Percentiles rank a stretch among this genome's conserved stretches.
Evolutionary conservation across 805 yeast species (phyloP).

Genomic region (Wickerhamiella musiphila): DNA sequence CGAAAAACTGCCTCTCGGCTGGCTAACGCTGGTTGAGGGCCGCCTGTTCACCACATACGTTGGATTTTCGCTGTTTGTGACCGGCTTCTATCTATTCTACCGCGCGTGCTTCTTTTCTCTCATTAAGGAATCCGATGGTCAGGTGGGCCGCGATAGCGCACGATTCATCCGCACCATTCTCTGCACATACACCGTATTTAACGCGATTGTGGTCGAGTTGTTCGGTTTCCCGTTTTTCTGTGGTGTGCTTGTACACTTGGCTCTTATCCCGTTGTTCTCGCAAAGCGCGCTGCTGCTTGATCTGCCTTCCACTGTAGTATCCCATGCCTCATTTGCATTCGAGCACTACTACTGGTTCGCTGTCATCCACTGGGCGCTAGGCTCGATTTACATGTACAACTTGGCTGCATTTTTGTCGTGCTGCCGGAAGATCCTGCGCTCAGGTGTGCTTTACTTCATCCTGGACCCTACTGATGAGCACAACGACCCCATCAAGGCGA

Average conservation of each 20-base stretch:
- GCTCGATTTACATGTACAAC: conserved; percentile 73
- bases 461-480: conserved; percentile 91
- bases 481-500: conserved; percentile 71
- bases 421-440: conserved; percentile 61
- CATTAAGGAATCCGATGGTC: no score
- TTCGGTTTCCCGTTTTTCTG: conserved; percentile 76
- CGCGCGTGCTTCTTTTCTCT: not conserved
- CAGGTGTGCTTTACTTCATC: conserved; percentile 81
- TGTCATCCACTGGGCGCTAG: conserved; percentile 42
- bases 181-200: conserved; percentile 60
- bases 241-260: conserved; percentile 59
- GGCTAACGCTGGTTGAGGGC: not conserved
- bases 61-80: not conserved
- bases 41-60: not conserved
- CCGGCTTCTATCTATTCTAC: not conserved
- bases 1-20: not conserved
- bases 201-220: conserved; percentile 61
- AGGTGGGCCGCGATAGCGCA: conserved; percentile 1
- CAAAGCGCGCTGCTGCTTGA: no score
- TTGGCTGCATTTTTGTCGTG: conserved; percentile 78
- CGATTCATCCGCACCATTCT: conserved; percentile 27
- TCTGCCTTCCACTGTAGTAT: not conserved
- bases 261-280: conserved; percentile 48
- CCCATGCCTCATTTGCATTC: no score
- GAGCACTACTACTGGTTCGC: conserved; percentile 6